A percentile compares a stretch with the other conserved stretches of the same genome.
phyloP scores from a whole-genome alignment of 371 early-diverging fungal genomes.

The Saksenaea vasiformis region DNA sequence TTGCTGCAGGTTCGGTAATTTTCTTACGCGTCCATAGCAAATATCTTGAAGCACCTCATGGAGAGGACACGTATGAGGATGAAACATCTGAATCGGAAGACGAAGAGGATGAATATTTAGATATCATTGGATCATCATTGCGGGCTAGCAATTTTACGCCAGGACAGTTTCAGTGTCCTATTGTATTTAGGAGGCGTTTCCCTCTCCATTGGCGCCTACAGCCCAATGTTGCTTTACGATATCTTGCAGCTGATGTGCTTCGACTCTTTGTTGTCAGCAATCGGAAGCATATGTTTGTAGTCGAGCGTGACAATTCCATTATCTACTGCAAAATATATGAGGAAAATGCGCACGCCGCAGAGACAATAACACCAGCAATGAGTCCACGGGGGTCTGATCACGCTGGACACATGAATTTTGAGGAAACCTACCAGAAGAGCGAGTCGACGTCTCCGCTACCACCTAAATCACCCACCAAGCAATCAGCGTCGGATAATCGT shows the following conservation, averaged over 20 bases:
- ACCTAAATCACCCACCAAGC: neutral
- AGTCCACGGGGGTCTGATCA: neutral
- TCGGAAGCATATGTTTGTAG: constrained; percentile 73
- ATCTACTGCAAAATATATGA: constrained; percentile 52
- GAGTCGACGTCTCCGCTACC: neutral
- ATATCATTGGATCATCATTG: neutral
- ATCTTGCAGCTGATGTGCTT: constrained; percentile 55
- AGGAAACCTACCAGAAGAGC: neutral
- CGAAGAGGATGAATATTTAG: constrained; percentile 46
- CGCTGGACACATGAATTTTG: neutral
- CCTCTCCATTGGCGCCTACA: constrained; percentile 78
- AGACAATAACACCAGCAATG: neutral
- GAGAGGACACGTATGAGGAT: constrained; percentile 22
- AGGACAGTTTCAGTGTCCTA: constrained; percentile 76
- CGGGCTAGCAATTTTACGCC: constrained; percentile 39
- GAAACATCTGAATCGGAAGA: constrained; percentile 30
- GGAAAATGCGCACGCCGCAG: constrained; percentile 5
- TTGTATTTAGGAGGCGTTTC: constrained; percentile 65
- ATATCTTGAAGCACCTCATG: constrained; percentile 58
- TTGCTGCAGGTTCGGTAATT: neutral
- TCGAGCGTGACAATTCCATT: constrained; percentile 58
- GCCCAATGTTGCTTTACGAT: constrained; percentile 67
- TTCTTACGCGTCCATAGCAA: constrained; percentile 39
- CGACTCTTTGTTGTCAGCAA: constrained; percentile 70
- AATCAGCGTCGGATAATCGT: constrained; percentile 11